phyloP scores from a whole-genome alignment of 1,139 yeast genomes.

The Saccharomyces hybrid region DNA sequence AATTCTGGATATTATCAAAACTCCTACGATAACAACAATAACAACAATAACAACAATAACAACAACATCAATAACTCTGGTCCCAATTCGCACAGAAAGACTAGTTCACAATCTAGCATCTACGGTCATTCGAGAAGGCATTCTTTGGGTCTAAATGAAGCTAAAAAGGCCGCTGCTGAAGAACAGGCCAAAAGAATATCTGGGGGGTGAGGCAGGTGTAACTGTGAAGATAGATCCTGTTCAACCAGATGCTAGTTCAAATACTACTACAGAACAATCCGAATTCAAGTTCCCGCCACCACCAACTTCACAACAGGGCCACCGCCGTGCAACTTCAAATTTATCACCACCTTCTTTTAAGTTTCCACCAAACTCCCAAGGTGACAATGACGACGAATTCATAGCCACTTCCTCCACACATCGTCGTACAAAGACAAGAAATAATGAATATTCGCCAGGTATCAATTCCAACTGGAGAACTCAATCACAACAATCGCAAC shows the following conservation, averaged over 20 bases:
- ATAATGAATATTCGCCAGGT: slow-evolving; percentile 31
- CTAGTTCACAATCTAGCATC: slow-evolving; percentile 33
- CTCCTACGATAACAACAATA: slow-evolving; percentile 23
- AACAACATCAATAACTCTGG: slow-evolving; percentile 16
- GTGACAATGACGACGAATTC: slow-evolving; percentile 27
- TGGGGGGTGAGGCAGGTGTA: slow-evolving; percentile 11
- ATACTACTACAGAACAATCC: slow-evolving; percentile 20
- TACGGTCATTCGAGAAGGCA: slow-evolving; percentile 85
- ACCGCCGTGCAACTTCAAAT: slow-evolving; percentile 29
- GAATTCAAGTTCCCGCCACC: slow-evolving; percentile 50
- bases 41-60: slow-evolving; percentile 23
- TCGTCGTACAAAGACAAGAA: slow-evolving; percentile 31
- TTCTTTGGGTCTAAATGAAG: slow-evolving; percentile 85
- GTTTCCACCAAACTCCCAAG: slow-evolving; percentile 13
- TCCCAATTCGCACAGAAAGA: slow-evolving; percentile 26
- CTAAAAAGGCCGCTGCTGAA: slow-evolving; percentile 93
- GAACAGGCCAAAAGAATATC: slow-evolving; percentile 59
- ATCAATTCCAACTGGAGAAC: slow-evolving; percentile 63
- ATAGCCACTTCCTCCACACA: slow-evolving; percentile 34
- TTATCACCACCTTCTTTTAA: slow-evolving; percentile 19
- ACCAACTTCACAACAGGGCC: slow-evolving; percentile 26
- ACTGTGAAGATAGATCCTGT: slow-evolving; percentile 11
- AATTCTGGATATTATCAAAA: slow-evolving; percentile 28
- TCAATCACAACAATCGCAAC: slow-evolving; percentile 27
- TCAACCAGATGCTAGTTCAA: slow-evolving; percentile 12